A percentile compares a stretch with the other conserved stretches of the same genome.
These are phyloP conservation scores for Lactarius vividus DNA, from an alignment of 768 basidiomycete species.

Conservation along the genomic window DNA sequence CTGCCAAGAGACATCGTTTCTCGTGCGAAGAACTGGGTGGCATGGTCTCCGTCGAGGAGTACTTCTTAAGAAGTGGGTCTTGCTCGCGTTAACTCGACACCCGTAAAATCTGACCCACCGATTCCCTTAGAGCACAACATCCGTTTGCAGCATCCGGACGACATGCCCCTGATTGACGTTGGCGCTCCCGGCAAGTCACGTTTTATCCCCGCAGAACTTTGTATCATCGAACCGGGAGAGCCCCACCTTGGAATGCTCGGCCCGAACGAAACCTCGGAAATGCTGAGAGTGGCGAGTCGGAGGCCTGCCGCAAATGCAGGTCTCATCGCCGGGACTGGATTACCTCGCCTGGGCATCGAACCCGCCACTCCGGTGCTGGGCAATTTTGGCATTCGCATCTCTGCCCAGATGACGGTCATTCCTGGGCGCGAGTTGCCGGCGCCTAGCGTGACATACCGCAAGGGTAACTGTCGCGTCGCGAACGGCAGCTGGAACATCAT, in stretches of 20 bases:
- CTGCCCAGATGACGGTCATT: constrained; percentile 55
- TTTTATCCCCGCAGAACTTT: constrained; percentile 67
- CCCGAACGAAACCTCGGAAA: constrained; percentile 59
- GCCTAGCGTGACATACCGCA: constrained; percentile 56
- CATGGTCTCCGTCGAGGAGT: constrained; percentile 57
- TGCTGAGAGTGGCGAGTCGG: constrained; percentile 70
- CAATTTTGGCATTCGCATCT: constrained; percentile 61
- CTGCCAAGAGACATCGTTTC: constrained; percentile 51
- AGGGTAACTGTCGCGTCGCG: constrained; percentile 41
- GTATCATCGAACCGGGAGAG: constrained; percentile 58
- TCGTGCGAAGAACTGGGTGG: constrained; percentile 56
- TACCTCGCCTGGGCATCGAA: constrained; percentile 52
- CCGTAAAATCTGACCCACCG: constrained; percentile 1
- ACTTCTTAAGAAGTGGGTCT: constrained; percentile 59
- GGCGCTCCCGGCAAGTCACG: constrained; percentile 34
- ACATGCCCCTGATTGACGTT: constrained; percentile 38
- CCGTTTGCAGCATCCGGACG: constrained; percentile 41
- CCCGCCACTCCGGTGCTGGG: constrained; percentile 37
- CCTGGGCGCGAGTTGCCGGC: constrained; percentile 63
- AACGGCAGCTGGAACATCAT: constrained; percentile 79
- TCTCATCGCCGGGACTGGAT: constrained; percentile 56
- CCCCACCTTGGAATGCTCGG: constrained; percentile 60
- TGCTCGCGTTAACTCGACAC: background rate
- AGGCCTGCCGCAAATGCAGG: constrained; percentile 57
- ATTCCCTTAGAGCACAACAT: constrained; percentile 54